A percentile compares a stretch with the other conserved stretches of the same genome.
Conservation (phyloP, 768 basidiomycete species). For the Sporobolomyces phaffii region DNA sequence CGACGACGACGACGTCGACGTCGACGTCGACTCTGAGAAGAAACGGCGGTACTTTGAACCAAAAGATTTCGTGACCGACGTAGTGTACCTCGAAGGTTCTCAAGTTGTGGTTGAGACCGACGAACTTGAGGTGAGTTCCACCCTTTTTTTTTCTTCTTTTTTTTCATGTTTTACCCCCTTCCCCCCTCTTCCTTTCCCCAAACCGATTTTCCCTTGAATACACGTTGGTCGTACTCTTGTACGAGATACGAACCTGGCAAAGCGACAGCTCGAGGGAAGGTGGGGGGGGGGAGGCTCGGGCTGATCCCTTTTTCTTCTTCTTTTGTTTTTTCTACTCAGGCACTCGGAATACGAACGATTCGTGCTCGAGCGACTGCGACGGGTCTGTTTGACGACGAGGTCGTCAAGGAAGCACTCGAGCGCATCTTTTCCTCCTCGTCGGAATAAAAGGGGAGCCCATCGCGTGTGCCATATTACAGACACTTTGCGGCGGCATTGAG, state of each 20-base stretch:
- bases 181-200: too few species aligned
- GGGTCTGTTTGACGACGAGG: constrained; percentile 26
- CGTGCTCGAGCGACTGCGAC: not conserved
- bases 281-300: too few species aligned
- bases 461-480: too few species aligned
- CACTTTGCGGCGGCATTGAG: too few species aligned
- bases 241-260: too few species aligned
- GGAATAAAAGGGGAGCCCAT: too few species aligned
- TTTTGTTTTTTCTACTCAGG: not conserved
- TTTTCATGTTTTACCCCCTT: too few species aligned
- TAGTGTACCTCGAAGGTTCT: constrained; percentile 18
- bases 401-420: constrained; percentile 16
- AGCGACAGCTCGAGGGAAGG: too few species aligned
- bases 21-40: not conserved
- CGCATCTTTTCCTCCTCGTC: constrained; percentile 15
- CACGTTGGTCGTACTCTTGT: too few species aligned
- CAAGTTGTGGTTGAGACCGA: constrained; percentile 17
- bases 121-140: constrained; percentile 12
- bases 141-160: not conserved
- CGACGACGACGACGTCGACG: too few species aligned
- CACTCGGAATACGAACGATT: constrained; percentile 5
- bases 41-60: not conserved
- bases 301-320: too few species aligned
- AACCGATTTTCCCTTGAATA: too few species aligned
- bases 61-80: constrained; percentile 5